Percentiles rank a stretch among this genome's conserved stretches.
Evolutionary conservation across 345 rosid genomes (phyloP).

Genomic region (Lumnitzera littorea): DNA sequence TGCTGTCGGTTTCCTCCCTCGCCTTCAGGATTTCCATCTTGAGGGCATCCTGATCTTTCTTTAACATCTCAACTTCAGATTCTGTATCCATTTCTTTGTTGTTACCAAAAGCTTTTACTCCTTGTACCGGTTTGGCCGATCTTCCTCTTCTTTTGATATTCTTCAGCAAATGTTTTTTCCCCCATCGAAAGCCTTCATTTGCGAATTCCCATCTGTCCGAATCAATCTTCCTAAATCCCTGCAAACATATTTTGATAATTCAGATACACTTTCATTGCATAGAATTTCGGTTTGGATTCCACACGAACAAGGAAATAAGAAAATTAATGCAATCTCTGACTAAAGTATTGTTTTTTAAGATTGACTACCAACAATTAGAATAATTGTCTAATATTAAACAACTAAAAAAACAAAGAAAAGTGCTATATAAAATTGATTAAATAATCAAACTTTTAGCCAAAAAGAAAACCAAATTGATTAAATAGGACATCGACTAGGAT

Average conservation of each 20-base stretch:
- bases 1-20: slow-evolving; percentile 33
- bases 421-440: too few relatives aligned
- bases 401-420: too few relatives aligned
- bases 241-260: slow-evolving; percentile 7
- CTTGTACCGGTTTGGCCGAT: slow-evolving; percentile 21
- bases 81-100: slow-evolving; percentile 11
- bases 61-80: slow-evolving; percentile 25
- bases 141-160: slow-evolving; percentile 48
- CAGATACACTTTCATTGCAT: not conserved
- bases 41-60: slow-evolving; percentile 3
- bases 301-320: not conserved
- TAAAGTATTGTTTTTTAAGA: too few relatives aligned
- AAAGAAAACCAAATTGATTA: too few relatives aligned
- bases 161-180: slow-evolving; percentile 54
- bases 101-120: not conserved
- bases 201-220: slow-evolving; percentile 65
- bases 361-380: too few relatives aligned
- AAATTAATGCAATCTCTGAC: not conserved
- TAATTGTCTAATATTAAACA: too few relatives aligned
- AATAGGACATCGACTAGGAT: too few relatives aligned
- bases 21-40: slow-evolving; percentile 37
- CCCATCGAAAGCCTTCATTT: slow-evolving; percentile 47
- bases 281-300: not conserved
- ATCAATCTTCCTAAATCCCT: slow-evolving; percentile 67
- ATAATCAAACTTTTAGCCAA: too few relatives aligned